phyloP scores from a whole-genome alignment of 192 early-diverging fungal species.

The Linnemannia zychae region DNA sequence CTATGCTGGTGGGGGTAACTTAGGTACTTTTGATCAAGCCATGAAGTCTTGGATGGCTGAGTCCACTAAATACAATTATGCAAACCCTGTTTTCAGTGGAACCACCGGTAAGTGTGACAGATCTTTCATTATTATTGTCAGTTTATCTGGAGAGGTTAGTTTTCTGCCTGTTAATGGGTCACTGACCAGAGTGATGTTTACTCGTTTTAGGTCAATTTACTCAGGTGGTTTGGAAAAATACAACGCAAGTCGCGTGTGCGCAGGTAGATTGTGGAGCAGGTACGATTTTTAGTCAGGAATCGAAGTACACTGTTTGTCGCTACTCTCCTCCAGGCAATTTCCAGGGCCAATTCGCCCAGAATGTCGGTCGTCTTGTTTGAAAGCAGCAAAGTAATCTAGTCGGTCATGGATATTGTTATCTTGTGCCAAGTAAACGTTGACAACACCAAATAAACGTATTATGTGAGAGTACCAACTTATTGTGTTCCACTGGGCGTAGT shows the following conservation, averaged over 20 bases:
- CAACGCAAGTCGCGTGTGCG: constrained; percentile 21
- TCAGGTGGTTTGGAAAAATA: constrained; percentile 31
- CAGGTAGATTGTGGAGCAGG: constrained; percentile 11
- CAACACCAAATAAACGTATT: too few relatives aligned
- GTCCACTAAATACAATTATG: constrained; percentile 10
- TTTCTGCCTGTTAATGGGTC: neutral
- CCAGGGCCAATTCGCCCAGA: constrained; percentile 19
- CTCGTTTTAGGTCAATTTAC: constrained; percentile 15
- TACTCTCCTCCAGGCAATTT: constrained; percentile 36
- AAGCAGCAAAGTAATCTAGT: too few relatives aligned
- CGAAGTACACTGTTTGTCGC: constrained; percentile 25
- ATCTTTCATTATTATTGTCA: neutral
- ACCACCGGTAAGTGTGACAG: constrained; percentile 10
- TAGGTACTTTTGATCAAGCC: neutral
- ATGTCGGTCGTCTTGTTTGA: constrained; percentile 23
- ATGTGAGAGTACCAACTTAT: too few relatives aligned
- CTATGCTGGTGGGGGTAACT: neutral
- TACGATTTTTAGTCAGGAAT: constrained; percentile 3
- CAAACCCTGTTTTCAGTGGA: neutral
- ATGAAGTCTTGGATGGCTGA: constrained; percentile 14
- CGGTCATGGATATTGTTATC: neutral
- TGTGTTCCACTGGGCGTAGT: too few relatives aligned
- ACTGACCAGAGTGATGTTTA: neutral
- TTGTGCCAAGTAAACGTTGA: too few relatives aligned
- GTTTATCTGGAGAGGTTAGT: too few relatives aligned